A percentile compares a stretch with the other conserved stretches of the same genome.
These are phyloP conservation scores for Talaromyces piceae DNA, from an alignment of 2,329 filamentous ascomycete genomes.

Conservation along the genomic window DNA sequence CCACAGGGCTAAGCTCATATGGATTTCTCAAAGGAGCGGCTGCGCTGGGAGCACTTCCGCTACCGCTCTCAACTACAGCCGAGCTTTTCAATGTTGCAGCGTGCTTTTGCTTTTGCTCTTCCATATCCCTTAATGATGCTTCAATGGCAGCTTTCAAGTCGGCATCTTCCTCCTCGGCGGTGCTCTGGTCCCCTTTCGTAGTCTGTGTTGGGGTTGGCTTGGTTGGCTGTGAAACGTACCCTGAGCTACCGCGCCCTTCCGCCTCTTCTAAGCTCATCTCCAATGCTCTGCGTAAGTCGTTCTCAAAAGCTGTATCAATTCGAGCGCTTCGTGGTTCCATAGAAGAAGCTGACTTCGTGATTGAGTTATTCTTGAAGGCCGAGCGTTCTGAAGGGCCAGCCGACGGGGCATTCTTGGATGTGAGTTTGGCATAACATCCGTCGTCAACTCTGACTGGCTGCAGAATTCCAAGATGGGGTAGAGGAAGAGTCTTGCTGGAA, in stretches of 20 bases:
- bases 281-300: constrained; percentile 84
- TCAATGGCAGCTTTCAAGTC: constrained; percentile 93
- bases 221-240: constrained; percentile 60
- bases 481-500: constrained; percentile 76
- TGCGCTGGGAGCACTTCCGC: constrained; percentile 42
- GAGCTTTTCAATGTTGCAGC: constrained; percentile 77
- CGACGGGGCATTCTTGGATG: constrained; percentile 54
- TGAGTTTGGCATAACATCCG: constrained; percentile 85
- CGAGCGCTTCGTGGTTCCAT: constrained; percentile 90
- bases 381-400: constrained; percentile 35
- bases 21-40: constrained; percentile 70
- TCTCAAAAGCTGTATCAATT: constrained; percentile 85
- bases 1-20: constrained; percentile 86
- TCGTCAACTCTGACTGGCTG: constrained; percentile 92
- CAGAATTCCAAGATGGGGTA: constrained; percentile 88
- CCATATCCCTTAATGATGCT: constrained; percentile 91
- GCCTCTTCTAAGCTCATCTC: constrained; percentile 97
- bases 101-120: constrained; percentile 92
- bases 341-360: constrained; percentile 59
- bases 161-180: constrained; percentile 77
- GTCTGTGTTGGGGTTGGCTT: constrained; percentile 21
- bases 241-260: constrained; percentile 61
- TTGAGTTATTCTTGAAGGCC: constrained; percentile 41
- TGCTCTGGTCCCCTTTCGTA: constrained; percentile 16
- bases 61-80: constrained; percentile 47